Evolutionary conservation across 2,329 filamentous ascomycete species (phyloP).

Genomic region (Botrytis sinoallii): DNA sequence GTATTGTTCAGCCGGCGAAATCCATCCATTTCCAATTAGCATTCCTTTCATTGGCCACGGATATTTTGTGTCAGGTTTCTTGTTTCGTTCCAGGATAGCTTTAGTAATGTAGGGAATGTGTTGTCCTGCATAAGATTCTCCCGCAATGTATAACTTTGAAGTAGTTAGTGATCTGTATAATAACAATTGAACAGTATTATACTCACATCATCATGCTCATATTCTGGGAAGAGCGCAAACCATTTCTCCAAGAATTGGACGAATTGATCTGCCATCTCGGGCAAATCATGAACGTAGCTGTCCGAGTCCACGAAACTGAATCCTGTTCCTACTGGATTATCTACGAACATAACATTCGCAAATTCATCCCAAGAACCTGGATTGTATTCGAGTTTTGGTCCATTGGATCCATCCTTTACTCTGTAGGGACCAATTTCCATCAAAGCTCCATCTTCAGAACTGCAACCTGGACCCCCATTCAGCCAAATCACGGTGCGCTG

Average conservation of each 20-base stretch:
- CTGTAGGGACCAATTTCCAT: conserved; percentile 89
- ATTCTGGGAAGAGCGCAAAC: conserved; percentile 87
- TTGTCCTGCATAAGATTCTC: conserved; percentile 95
- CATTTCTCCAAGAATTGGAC: conserved; percentile 86
- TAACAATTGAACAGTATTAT: neutral
- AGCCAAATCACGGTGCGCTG: conserved; percentile 94
- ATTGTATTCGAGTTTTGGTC: conserved; percentile 65
- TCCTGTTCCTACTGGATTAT: conserved; percentile 94
- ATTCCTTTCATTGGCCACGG: conserved; percentile 80
- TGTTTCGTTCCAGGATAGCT: conserved; percentile 85
- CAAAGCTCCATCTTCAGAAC: conserved; percentile 92
- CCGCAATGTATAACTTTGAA: conserved; percentile 80
- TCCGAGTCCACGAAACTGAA: conserved; percentile 95
- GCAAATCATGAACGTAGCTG: conserved; percentile 78
- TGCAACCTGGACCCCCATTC: conserved; percentile 95
- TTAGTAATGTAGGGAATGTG: conserved; percentile 97
- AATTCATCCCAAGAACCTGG: conserved; percentile 99
- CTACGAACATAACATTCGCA: conserved; percentile 92
- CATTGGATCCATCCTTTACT: conserved; percentile 64
- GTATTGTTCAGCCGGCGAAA: conserved; percentile 87
- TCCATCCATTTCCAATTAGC: conserved; percentile 97
- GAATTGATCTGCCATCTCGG: conserved; percentile 87
- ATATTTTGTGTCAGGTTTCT: conserved; percentile 46
- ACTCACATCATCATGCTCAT: conserved; percentile 85
- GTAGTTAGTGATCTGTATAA: conserved; percentile 27